Evolutionary conservation across 2,329 filamentous ascomycete genomes (phyloP).

Genomic region (Colletotrichum sp.): DNA sequence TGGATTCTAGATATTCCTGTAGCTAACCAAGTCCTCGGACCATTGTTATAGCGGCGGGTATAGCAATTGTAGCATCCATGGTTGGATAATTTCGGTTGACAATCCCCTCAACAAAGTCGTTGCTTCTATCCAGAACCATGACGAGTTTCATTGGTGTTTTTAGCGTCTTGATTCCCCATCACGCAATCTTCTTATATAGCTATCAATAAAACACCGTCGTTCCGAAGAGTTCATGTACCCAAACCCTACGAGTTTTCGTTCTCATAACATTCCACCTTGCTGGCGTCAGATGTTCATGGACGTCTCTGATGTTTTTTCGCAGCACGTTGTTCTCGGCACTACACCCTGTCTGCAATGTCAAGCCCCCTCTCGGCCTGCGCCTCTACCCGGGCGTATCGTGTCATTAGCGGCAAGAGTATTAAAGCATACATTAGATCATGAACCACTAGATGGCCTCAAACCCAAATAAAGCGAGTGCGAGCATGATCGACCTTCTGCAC

Average conservation of each 20-base stretch:
- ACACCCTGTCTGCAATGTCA: background rate
- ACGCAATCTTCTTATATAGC: too few species aligned
- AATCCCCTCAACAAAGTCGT: too few species aligned
- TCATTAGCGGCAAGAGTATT: accelerated
- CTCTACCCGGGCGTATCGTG: background rate
- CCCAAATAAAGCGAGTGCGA: background rate
- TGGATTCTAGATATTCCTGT: background rate
- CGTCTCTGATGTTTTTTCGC: accelerated
- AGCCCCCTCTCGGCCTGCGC: background rate
- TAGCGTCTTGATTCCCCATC: too few species aligned
- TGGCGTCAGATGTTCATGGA: accelerated
- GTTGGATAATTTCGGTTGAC: background rate
- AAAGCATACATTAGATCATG: accelerated
- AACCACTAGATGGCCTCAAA: background rate
- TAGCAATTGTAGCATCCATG: accelerated
- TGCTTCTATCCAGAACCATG: too few species aligned
- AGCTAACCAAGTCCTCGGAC: background rate
- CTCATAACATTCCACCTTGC: background rate
- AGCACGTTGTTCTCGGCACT: background rate
- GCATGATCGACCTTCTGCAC: background rate
- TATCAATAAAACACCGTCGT: too few species aligned
- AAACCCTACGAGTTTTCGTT: accelerated
- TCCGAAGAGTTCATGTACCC: accelerated
- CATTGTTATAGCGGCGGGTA: accelerated
- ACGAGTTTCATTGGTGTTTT: too few species aligned